Evolutionary conservation across 1,284 basidiomycete species (phyloP), one percentile per base, ranked within the genome.

Genomic region (Termitomyces sp.): DNA sequence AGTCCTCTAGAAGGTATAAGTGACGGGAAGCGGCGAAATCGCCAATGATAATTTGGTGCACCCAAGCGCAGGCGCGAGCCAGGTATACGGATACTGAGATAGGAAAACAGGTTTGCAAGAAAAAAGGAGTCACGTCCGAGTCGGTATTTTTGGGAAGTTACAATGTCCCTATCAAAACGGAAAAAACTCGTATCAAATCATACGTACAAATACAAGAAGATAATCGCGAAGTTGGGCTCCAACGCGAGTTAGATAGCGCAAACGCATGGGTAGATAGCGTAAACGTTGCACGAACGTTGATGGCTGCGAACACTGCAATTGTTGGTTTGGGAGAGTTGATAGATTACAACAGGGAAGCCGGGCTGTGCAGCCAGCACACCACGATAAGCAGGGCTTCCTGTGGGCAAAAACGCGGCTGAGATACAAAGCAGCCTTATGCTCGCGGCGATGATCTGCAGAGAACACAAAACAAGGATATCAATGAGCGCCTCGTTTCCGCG

Each of bases 371-470:
- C 13, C 33, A 46, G 33, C 16, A 26, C 21, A 35, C 8, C 14
- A 26, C 10, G 14, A 35, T 26, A n/a, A 45, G 13, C 18, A 8
- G 19, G 43, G 35, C 43, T 24, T 45, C 34, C 26, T 33, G 31
- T 28, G 10, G 43, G 28, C 26, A 38, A 43, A 28, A 37, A 45
- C 41, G 34, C 18, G 42, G 49, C 19, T 40, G 43, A 19, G n/a
- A 13, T 28, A 31, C 11, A 5, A 11, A n/a, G 18, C 18, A 30
- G 9, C 18, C 31, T 40, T 50, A 48, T 52, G 33, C 49, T 48
- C 54, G 42, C n/a, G 57, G 39, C 24, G 54, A 56, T 7, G 54
- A 48, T 51, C 57, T 58, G 33, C 30, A 7, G 19, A 49, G 28
- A 24, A 50, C 19, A 14, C 5, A 34, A 7, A 26, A 26, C 26